Evolutionary conservation across 2,329 filamentous ascomycete species (phyloP).

Genomic region (Colletotrichum agaves): DNA sequence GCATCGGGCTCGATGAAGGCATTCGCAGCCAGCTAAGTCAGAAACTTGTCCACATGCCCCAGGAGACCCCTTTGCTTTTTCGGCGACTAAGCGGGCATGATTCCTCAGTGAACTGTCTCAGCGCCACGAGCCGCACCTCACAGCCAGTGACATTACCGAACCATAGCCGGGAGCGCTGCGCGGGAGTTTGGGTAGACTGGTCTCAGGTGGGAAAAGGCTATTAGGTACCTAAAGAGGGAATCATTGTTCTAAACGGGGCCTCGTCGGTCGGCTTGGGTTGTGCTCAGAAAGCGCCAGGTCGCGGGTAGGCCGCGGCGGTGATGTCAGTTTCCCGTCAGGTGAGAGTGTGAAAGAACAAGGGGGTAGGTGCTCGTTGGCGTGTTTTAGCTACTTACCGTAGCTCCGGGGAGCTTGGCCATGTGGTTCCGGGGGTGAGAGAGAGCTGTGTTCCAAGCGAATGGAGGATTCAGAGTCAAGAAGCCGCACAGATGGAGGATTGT

Average conservation of each 20-base stretch:
- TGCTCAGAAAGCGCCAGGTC: background rate
- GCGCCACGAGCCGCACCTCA: slow-evolving; percentile 26
- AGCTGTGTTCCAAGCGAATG: background rate
- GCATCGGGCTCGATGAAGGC: slow-evolving; percentile 23
- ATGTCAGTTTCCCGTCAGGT: slow-evolving; percentile 35
- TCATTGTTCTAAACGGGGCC: background rate
- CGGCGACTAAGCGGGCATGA: background rate
- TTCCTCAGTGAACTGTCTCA: slow-evolving; percentile 20
- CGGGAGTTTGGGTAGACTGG: background rate
- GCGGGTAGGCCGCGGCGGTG: slow-evolving; percentile 26
- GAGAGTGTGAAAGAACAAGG: background rate
- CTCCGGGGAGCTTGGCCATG: slow-evolving; percentile 28
- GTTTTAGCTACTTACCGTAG: slow-evolving; percentile 7
- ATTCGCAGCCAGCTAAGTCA: slow-evolving; percentile 26
- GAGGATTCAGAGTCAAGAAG: slow-evolving; percentile 12
- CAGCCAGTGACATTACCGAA: background rate
- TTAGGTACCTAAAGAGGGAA: background rate
- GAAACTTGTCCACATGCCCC: slow-evolving; percentile 23
- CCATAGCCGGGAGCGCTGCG: background rate
- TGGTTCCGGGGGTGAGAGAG: slow-evolving; percentile 20
- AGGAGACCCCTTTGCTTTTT: background rate
- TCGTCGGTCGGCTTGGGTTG: background rate
- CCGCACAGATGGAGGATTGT: slow-evolving; percentile 21
- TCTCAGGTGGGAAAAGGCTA: background rate
- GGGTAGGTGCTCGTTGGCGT: slow-evolving; percentile 12